Percentiles rank a stretch among this genome's conserved stretches.
phyloP scores from a whole-genome alignment of 164 flowering plant genomes.

The Vitis rupestris region DNA sequence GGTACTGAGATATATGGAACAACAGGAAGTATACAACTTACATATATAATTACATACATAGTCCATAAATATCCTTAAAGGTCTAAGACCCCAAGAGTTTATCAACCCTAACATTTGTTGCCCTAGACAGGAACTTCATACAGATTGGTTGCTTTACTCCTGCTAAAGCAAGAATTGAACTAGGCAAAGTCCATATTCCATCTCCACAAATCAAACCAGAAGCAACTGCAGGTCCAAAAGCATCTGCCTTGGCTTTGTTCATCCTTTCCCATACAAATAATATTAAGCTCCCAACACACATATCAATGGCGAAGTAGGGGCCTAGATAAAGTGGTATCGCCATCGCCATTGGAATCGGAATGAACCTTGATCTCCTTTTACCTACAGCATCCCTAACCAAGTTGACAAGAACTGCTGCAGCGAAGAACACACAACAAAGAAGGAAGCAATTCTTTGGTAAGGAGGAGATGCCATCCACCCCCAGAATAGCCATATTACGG shows the following conservation, averaged over 20 bases:
- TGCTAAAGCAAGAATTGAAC: slow-evolving; percentile 14
- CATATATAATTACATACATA: too few species aligned
- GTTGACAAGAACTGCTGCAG: slow-evolving; percentile 2
- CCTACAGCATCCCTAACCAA: background rate
- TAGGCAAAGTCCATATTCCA: slow-evolving; percentile 14
- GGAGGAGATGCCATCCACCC: slow-evolving; percentile 42
- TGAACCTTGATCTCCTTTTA: slow-evolving; percentile 2
- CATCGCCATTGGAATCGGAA: slow-evolving; percentile 12
- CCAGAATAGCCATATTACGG: slow-evolving; percentile 45
- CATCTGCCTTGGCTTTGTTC: slow-evolving; percentile 12
- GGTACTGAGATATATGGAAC: too few species aligned
- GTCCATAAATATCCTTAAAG: background rate
- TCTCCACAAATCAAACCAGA: slow-evolving; percentile 17
- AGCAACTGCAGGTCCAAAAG: slow-evolving; percentile 13
- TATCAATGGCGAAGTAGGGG: slow-evolving; percentile 10
- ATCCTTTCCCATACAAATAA: slow-evolving; percentile 9
- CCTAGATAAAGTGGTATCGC: slow-evolving; percentile 10
- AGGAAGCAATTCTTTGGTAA: slow-evolving; percentile 45
- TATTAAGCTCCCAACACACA: slow-evolving; percentile 14
- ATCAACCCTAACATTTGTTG: slow-evolving; percentile 2
- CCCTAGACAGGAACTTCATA: slow-evolving; percentile 14
- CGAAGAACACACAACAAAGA: slow-evolving; percentile 41
- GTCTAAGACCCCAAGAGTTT: background rate
- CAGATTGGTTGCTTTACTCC: slow-evolving; percentile 15
- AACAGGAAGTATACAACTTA: too few species aligned